phyloP scores from a whole-genome alignment of 768 basidiomycete genomes.

The Mycena rebaudengoi region DNA sequence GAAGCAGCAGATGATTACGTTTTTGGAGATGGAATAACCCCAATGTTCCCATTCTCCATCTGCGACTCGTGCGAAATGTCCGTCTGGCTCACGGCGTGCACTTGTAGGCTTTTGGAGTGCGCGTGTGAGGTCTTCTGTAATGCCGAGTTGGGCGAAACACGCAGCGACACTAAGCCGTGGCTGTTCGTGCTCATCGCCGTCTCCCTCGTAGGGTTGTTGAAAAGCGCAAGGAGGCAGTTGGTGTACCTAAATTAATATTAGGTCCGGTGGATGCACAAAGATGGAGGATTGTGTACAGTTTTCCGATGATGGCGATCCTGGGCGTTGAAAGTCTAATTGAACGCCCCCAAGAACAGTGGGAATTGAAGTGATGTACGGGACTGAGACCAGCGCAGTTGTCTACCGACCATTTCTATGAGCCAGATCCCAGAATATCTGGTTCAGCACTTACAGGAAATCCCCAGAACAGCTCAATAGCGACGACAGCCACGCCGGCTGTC shows the following conservation, averaged over 20 bases:
- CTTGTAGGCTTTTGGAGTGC: too few relatives aligned
- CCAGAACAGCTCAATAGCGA: constrained; percentile 15
- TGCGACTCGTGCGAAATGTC: too few relatives aligned
- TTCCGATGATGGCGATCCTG: constrained; percentile 17
- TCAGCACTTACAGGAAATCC: background rate
- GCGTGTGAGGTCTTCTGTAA: background rate
- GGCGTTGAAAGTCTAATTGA: background rate
- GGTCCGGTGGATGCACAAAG: too few relatives aligned
- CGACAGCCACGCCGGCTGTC: constrained; percentile 14
- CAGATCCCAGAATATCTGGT: background rate
- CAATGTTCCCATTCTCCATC: too few relatives aligned
- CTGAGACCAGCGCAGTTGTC: constrained; percentile 4
- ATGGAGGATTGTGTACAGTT: constrained; percentile 20
- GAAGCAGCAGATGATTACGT: too few relatives aligned
- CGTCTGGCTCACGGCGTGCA: too few relatives aligned
- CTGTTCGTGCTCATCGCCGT: background rate
- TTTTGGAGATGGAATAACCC: too few relatives aligned
- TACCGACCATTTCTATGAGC: background rate
- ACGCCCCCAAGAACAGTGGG: background rate
- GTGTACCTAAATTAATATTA: too few relatives aligned
- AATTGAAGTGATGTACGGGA: too few relatives aligned
- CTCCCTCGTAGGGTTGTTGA: constrained; percentile 6
- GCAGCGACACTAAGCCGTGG: background rate
- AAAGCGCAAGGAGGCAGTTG: too few relatives aligned
- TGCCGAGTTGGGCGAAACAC: background rate